Evolutionary conservation across 2,329 filamentous ascomycete species (phyloP), one percentile per base, ranked within the genome.

Genomic region (Talaromyces amestolkiae): DNA sequence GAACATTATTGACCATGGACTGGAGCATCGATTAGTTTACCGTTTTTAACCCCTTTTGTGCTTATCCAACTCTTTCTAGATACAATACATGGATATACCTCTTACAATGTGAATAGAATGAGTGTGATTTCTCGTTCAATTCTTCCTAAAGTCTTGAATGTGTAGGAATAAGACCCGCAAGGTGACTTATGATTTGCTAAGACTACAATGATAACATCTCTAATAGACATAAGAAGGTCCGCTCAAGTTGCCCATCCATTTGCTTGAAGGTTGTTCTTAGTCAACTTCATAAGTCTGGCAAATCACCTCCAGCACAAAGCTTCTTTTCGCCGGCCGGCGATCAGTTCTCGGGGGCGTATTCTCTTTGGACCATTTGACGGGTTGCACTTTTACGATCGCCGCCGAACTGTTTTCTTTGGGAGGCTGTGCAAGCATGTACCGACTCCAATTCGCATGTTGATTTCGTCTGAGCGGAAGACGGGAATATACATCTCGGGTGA

Each of bases 61-160:
- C 39, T 45, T 41, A 54, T 7, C 33, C 19, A 37, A 24, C 43
- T 35, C 31, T 51, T 61, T n/a, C 51, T 62, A 62, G 60, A 53
- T 62, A 54, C 60, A 54, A 62, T 54, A 62, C 47, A 62, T 54
- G 47, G 47, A 53, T 62, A 62, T 62, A 54, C 35, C 33, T 56
- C 15, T 56, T 56, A 37, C 37, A 45, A 59, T 59, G 37, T 59
- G 37, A 43, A 59, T 43, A 33, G 39, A 58, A 41, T 22, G 56
- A 43, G 24, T 59, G 31, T 45, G 27, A 22, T 10, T 15, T 27
- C 27, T 59, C 3, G 13, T 27, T 59, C 22, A 45, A 59, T 45
- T 31, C 8, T 31, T 33, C 15, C 39, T n/a, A 22, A 31, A 31
- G 15, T 43, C 11, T 43, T 43, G 19, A 3, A 19, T 7, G 8